Percentiles rank a stretch among this genome's conserved stretches.
phyloP scores from a whole-genome alignment of 495 filamentous ascomycete genomes.

The Annulohypoxylon bovei region DNA sequence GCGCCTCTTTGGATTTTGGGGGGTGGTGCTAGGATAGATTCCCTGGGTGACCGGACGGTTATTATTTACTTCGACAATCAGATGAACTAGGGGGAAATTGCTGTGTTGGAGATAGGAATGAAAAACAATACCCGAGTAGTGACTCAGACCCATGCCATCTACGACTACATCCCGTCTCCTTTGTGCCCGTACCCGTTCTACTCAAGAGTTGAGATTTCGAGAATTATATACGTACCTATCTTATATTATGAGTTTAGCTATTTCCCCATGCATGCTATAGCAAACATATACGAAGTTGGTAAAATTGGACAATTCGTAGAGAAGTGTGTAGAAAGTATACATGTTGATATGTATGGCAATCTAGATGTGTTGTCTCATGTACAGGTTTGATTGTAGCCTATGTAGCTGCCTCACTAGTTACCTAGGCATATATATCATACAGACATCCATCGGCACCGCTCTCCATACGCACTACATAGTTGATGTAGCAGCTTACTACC shows the following conservation, averaged over 20 bases:
- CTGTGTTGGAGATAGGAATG: conserved; percentile 9
- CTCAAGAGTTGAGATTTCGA: neutral
- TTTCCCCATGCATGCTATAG: neutral
- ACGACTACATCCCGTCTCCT: neutral
- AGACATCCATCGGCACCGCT: neutral
- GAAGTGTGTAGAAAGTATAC: neutral
- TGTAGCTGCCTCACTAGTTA: neutral
- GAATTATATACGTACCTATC: neutral
- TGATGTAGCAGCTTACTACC: neutral
- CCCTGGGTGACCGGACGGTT: conserved; percentile 1
- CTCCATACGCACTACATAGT: neutral
- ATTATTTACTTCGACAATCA: conserved; percentile 3
- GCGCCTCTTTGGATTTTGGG: neutral
- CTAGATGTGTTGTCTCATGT: conserved; percentile 10
- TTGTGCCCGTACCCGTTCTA: neutral
- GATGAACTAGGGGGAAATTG: conserved; percentile 20
- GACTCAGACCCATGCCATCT: neutral
- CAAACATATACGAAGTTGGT: neutral
- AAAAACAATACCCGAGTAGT: conserved; percentile 11
- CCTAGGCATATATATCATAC: conserved; percentile 36
- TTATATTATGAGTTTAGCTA: neutral
- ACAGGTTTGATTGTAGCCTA: conserved; percentile 20
- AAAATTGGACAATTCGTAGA: neutral
- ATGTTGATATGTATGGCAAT: conserved; percentile 6
- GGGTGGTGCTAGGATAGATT: conserved; percentile 24